Conservation (phyloP, 1,284 basidiomycete genomes). For the Ustilago cynodontis region DNA sequence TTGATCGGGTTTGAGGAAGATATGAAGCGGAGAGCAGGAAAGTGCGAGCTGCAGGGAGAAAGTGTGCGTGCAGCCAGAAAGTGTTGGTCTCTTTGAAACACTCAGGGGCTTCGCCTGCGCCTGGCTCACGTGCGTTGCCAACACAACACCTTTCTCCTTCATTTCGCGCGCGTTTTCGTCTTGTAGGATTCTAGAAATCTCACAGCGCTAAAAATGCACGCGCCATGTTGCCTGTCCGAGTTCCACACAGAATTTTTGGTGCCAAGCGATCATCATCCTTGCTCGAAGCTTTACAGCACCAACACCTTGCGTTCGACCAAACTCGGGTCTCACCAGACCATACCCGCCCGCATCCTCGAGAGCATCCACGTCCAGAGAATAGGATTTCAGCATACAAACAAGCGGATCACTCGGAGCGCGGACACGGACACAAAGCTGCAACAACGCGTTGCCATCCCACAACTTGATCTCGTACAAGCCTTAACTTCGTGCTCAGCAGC, state of each 20-base stretch:
- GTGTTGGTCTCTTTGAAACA: conserved; percentile 34
- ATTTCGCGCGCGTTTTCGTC: too few species aligned
- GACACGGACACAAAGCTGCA: too few species aligned
- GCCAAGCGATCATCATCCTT: not conserved
- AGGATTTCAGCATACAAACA: not conserved
- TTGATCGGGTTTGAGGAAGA: not conserved
- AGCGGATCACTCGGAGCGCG: not conserved
- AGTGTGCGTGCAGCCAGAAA: conserved; percentile 1
- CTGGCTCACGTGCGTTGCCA: conserved; percentile 22
- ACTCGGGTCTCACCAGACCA: not conserved
- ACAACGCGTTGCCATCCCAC: too few species aligned
- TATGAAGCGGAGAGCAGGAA: not conserved
- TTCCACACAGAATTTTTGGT: conserved; percentile 5
- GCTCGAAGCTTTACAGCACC: too few species aligned
- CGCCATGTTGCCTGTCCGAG: not conserved
- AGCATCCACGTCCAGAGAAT: not conserved
- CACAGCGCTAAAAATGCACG: not conserved
- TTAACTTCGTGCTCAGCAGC: not conserved
- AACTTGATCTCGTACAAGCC: too few species aligned
- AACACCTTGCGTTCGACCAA: not conserved
- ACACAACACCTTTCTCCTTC: not conserved
- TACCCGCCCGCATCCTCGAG: not conserved
- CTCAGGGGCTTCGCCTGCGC: conserved; percentile 26
- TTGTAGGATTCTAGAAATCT: not conserved
- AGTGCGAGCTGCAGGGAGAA: conserved; percentile 3